Evolutionary conservation across 257 asterid species (phyloP), one percentile per base, ranked within the genome.

Genomic region (Solanum microdontum): DNA sequence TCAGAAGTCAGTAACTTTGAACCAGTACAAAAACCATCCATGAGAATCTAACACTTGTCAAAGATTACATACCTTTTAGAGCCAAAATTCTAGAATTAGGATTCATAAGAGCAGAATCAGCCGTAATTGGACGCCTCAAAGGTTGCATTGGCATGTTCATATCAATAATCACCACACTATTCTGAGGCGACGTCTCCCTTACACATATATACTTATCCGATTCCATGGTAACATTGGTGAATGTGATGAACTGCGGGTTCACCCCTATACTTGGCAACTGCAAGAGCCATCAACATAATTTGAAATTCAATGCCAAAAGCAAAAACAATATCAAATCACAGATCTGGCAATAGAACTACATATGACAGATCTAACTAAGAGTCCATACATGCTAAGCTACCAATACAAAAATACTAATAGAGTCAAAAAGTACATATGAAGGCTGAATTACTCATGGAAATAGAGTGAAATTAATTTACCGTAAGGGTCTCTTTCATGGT

Each of bases 51-150:
- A 68, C 45, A 80, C 24, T 72, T 5, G 55, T 10, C 33, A 84
- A 45, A 85, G 62, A 75, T 26, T 55, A 72, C 70, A 83, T 92
- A 97, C 99, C 99, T 96, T 97, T 96, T 66, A 97, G 91, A 37
- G 99, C 99, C 92, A 97, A 90, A 85, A 96, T 95, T 92, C 97
- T 93, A 64, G 96, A 89, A 90, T 92, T 92, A 26, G 99, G 99
- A 93, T 97, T 96, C 99, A 97, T 97, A 86, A 97, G 97, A 30
- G 99, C 99, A 3, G 99, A 97, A 90, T 97, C 99, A 15, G 99
- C 99, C 36, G 99, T 97, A 82, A 97, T 94, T 2, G 99, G 99
- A 87, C 99, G 94, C 92, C 99, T 91, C 92, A 97, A 86, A 39
- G 99, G 99, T 91, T 97, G 99, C 90, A 87, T 93, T 66, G 99